These are phyloP conservation scores for Aspergillus carlsbadensis DNA, from an alignment of 495 filamentous ascomycete genomes.

Conservation along the genomic window DNA sequence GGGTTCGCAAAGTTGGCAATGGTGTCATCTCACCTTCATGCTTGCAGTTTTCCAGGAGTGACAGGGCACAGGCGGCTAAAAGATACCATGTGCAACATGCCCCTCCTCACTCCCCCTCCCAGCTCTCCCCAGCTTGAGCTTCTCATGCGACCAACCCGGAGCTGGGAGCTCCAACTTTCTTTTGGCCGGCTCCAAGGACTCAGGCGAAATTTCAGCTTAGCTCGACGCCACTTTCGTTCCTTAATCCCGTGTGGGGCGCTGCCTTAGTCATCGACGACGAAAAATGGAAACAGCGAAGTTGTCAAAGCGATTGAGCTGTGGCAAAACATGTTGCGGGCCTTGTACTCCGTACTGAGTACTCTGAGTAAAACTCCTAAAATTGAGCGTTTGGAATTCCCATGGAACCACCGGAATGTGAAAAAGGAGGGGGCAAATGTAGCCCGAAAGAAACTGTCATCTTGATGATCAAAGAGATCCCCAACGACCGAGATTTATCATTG, in stretches of 20 bases:
- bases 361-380: background rate
- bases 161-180: constrained; percentile 20
- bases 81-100: constrained; percentile 16
- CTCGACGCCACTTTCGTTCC: constrained; percentile 27
- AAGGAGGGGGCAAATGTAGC: constrained; percentile 6
- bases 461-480: background rate
- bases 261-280: constrained; percentile 15
- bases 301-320: background rate
- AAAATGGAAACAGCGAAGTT: no score
- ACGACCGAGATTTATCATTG: constrained; percentile 4
- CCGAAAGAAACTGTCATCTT: background rate
- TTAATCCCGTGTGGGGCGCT: constrained; percentile 24
- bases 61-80: background rate
- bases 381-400: constrained; percentile 7
- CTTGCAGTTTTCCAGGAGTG: background rate
- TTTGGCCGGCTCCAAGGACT: constrained; percentile 12
- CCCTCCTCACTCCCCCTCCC: constrained; percentile 10
- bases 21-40: background rate
- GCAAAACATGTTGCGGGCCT: background rate
- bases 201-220: constrained; percentile 23
- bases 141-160: constrained; percentile 20
- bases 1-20: background rate
- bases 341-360: no score
- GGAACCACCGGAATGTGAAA: background rate
- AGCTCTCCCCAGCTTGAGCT: constrained; percentile 24